A percentile compares a stretch with the other conserved stretches of the same genome.
Evolutionary conservation across 2,329 filamentous ascomycete genomes (phyloP).

Genomic region (Colletotrichum melonis): DNA sequence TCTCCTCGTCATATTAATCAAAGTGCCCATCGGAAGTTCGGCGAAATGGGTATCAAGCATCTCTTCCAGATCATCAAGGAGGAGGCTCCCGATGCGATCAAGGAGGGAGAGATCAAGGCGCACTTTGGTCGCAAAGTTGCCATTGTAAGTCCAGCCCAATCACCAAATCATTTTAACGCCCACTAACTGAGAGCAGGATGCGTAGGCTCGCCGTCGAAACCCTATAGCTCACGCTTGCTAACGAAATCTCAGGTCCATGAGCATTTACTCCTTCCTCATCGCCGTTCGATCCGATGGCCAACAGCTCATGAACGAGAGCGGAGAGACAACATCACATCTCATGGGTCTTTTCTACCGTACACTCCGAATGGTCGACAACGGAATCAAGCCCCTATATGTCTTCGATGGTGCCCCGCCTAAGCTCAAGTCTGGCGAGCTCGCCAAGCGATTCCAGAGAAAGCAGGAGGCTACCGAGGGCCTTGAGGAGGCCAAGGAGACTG

Average conservation of each 20-base stretch:
- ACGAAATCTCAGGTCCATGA: constrained; percentile 79
- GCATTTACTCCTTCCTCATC: constrained; percentile 98
- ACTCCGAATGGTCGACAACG: constrained; percentile 96
- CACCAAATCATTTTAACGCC: background rate
- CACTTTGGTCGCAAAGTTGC: constrained; percentile 99
- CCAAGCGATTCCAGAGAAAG: constrained; percentile 95
- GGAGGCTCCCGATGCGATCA: constrained; percentile 94
- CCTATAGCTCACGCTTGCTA: constrained; percentile 12
- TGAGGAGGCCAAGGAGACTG: constrained; percentile 96
- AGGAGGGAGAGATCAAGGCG: constrained; percentile 97
- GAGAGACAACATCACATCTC: constrained; percentile 96
- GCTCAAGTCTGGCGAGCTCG: constrained; percentile 96
- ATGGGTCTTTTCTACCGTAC: constrained; percentile 99
- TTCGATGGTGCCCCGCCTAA: constrained; percentile 98
- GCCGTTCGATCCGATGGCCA: constrained; percentile 97
- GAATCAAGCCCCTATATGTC: constrained; percentile 98
- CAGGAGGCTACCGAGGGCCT: constrained; percentile 89
- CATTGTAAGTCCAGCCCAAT: constrained; percentile 72
- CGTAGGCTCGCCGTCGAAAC: constrained; percentile 51
- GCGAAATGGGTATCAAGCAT: constrained; percentile 74
- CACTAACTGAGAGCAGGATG: constrained; percentile 58
- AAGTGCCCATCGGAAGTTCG: background rate
- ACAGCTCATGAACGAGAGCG: constrained; percentile 93
- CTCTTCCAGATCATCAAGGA: constrained; percentile 87
- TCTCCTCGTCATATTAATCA: background rate